These are phyloP conservation scores for Kregervanrija fluxuum DNA, from an alignment of 805 yeast genomes.

Conservation along the genomic window DNA sequence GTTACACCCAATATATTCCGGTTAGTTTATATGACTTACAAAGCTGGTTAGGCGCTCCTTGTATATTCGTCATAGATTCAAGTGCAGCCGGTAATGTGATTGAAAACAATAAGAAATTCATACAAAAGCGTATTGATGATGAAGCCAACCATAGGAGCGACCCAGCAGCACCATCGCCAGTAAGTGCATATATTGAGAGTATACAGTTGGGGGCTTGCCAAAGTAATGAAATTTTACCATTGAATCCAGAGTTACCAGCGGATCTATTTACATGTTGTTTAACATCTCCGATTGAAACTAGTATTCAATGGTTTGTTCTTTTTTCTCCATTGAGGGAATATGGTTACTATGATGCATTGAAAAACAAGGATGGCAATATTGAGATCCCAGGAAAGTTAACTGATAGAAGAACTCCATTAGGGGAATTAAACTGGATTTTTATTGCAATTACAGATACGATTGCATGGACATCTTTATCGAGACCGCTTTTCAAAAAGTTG, in stretches of 20 bases:
- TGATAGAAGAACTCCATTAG: slow-evolving; percentile 90
- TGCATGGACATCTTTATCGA: slow-evolving; percentile 89
- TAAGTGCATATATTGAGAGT: slow-evolving; percentile 70
- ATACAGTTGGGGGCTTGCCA: slow-evolving; percentile 91
- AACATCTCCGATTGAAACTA: slow-evolving; percentile 92
- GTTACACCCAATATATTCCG: slow-evolving; percentile 96
- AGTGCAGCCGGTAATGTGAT: slow-evolving; percentile 92
- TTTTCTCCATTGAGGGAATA: slow-evolving; percentile 59
- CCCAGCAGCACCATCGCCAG: slow-evolving; percentile 48
- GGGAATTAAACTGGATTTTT: slow-evolving; percentile 95
- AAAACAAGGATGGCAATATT: slow-evolving; percentile 46
- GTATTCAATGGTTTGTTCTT: slow-evolving; percentile 85
- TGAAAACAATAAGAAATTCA: slow-evolving; percentile 80
- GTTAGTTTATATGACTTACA: slow-evolving; percentile 92
- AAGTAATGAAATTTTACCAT: slow-evolving; percentile 78
- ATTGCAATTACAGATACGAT: slow-evolving; percentile 97
- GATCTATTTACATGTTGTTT: slow-evolving; percentile 93
- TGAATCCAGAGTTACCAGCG: slow-evolving; percentile 93
- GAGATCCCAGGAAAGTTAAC: slow-evolving; percentile 85
- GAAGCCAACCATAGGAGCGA: slow-evolving; percentile 61
- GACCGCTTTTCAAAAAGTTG: slow-evolving; percentile 80
- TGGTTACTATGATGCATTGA: slow-evolving; percentile 42
- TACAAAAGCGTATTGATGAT: slow-evolving; percentile 82
- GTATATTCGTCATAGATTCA: slow-evolving; percentile 91
- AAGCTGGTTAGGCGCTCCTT: slow-evolving; percentile 97